Evolutionary conservation across 495 filamentous ascomycete genomes (phyloP).

Genomic region (Friedmanniomyces endolithicus): DNA sequence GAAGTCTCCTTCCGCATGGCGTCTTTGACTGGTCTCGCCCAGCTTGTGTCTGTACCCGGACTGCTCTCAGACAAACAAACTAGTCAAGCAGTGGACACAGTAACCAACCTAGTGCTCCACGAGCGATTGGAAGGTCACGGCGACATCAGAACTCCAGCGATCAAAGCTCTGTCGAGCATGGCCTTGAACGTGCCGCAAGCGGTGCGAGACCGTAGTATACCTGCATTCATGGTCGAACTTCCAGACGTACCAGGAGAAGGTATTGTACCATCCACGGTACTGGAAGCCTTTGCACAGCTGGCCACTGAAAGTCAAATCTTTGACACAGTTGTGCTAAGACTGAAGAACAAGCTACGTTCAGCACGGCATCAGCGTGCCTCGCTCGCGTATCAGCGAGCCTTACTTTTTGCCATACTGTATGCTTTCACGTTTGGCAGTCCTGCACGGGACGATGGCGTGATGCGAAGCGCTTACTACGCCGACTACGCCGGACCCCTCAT

Average conservation of each 20-base stretch:
- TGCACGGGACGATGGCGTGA: conserved; percentile 34
- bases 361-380: conserved; percentile 42
- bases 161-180: conserved; percentile 49
- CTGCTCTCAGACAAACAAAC: conserved; percentile 54
- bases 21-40: conserved; percentile 47
- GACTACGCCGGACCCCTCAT: conserved; percentile 42
- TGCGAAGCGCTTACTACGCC: conserved; percentile 44
- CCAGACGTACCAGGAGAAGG: conserved; percentile 37
- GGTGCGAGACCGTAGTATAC: conserved; percentile 60
- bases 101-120: conserved; percentile 52
- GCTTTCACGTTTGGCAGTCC: conserved; percentile 43
- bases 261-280: conserved; percentile 40
- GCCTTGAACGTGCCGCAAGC: conserved; percentile 54
- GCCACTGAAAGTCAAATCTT: conserved; percentile 53
- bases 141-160: conserved; percentile 51
- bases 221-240: conserved; percentile 57
- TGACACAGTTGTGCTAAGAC: conserved; percentile 52
- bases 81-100: conserved; percentile 49
- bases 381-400: conserved; percentile 42
- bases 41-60: conserved; percentile 42
- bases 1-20: conserved; percentile 54
- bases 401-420: conserved; percentile 54
- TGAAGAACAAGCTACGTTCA: conserved; percentile 54
- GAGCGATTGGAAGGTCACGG: conserved; percentile 45
- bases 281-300: conserved; percentile 58